Evolutionary conservation across 2,329 filamentous ascomycete species (phyloP).

Genomic region (Fusarium brachygibbosum): DNA sequence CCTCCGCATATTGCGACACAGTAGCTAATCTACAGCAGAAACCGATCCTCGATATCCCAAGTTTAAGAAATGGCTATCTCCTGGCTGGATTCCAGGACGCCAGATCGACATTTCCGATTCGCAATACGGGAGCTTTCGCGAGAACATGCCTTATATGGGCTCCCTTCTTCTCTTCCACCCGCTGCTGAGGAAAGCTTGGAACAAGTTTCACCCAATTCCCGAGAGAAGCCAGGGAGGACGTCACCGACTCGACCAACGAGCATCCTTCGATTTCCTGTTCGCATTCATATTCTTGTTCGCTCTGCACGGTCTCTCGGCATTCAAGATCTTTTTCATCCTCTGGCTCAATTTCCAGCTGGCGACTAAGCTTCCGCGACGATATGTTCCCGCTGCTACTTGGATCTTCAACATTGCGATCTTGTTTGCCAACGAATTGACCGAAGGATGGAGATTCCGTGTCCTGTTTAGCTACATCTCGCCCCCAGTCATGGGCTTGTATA

Average conservation of each 20-base stretch:
- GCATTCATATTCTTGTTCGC: conserved; percentile 81
- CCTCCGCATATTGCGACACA: not conserved
- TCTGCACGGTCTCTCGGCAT: conserved; percentile 85
- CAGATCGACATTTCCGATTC: conserved; percentile 92
- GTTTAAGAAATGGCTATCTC: conserved; percentile 77
- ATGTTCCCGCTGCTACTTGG: conserved; percentile 85
- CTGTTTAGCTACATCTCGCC: conserved; percentile 68
- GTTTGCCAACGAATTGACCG: conserved; percentile 88
- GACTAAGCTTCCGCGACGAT: conserved; percentile 76
- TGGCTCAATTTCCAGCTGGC: conserved; percentile 85
- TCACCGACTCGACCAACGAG: conserved; percentile 74
- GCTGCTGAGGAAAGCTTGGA: conserved; percentile 79
- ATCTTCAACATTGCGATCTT: conserved; percentile 86
- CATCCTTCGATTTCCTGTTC: conserved; percentile 86
- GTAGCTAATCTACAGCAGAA: conserved; percentile 63
- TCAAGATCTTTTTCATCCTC: conserved; percentile 86
- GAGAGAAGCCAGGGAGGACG: conserved; percentile 61
- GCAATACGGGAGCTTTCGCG: conserved; percentile 88
- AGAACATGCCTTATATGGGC: conserved; percentile 86
- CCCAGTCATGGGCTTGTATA: conserved; percentile 51
- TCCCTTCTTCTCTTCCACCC: conserved; percentile 83
- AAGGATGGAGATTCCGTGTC: conserved; percentile 79
- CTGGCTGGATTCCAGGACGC: conserved; percentile 92
- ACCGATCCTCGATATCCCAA: conserved; percentile 84
- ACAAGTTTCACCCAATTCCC: conserved; percentile 63